Conservation (phyloP, 2,329 filamentous ascomycete species). For the Sarocladiaceae sp. region DNA sequence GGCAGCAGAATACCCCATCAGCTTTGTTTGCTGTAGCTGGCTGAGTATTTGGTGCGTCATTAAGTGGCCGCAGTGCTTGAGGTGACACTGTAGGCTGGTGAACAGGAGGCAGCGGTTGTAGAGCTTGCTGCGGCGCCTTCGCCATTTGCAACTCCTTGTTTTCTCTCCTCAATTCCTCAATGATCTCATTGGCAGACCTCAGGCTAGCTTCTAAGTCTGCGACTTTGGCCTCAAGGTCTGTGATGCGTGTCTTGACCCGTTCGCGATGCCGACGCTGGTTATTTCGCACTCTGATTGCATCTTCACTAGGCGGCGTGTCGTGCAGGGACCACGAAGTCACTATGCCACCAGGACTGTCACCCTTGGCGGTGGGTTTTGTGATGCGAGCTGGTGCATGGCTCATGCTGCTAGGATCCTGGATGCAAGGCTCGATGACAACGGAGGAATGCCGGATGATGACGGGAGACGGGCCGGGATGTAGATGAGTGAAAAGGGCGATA, state of each 20-base stretch:
- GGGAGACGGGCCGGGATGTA: not conserved
- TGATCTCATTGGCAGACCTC: constrained; percentile 16
- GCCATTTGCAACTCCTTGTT: not conserved
- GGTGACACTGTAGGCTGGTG: not conserved
- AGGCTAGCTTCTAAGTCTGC: not conserved
- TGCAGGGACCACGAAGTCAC: constrained; percentile 4
- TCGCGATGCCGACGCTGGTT: constrained; percentile 48
- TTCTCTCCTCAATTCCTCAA: constrained; percentile 12
- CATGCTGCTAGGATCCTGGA: not conserved
- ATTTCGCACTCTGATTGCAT: constrained; percentile 38
- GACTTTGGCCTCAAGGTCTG: constrained; percentile 17
- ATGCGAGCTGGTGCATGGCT: constrained; percentile 6
- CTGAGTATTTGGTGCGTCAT: not conserved
- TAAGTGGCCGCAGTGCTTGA: not conserved
- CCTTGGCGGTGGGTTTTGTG: not conserved
- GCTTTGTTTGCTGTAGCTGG: not conserved
- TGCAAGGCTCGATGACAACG: too few species aligned
- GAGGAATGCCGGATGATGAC: not conserved
- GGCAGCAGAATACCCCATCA: not conserved
- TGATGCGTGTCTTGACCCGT: constrained; percentile 33
- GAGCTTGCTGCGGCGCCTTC: not conserved
- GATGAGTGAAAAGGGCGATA: not conserved
- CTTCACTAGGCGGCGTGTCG: constrained; percentile 22
- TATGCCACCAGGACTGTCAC: not conserved
- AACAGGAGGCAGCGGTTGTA: not conserved